Evolutionary conservation across 352 stramenopile species (phyloP), one percentile per base, ranked within the genome.

Genomic region (Pythium graminicola): DNA sequence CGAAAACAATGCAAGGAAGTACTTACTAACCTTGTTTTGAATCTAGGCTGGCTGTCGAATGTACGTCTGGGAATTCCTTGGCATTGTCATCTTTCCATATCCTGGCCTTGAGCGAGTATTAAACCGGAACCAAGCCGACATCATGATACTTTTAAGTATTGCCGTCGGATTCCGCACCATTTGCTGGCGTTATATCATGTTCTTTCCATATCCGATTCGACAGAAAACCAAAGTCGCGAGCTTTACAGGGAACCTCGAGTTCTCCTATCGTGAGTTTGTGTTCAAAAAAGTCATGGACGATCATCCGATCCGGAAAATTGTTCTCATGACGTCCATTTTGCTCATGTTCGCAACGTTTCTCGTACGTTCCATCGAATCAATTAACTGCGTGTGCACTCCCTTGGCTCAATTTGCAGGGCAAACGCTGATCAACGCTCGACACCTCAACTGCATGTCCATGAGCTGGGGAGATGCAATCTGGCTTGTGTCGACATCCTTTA

Each of bases 251-350:
- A 83, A 81, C 17, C 55, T 86, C 3, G 72, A 88, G 45, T 86
- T 88, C 47, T 78, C 60, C 39, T 88, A 88, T 38, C 64, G 62
- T 7, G 60, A 78, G 38, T 88, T 88, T 23, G 77, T 86, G 41
- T 64, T 88, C 47, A 88, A 86, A 52, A 88, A 86, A 50, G 74
- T 86, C 11, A 56, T 88, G 26, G 72, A 86, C 20, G 74, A 88
- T 26, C 59, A 47, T 10, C 72, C 73, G 10, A 29, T 86, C 10
- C 57, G 29, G 13, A 86, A 88, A 41, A 60, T 85, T 22, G 16
- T 49, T 8, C 33, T 65, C 6, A 32, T 73, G 14, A 67, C 41
- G 28, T 3, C 44, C 6, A 50, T 65, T 2, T 47, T 79, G 17
- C 29, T 78, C 9, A 52, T 50, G 1, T 44, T 65, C 17, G 54